Evolutionary conservation across 23 red algal genomes (phyloP), one percentile per base, ranked within the genome.

Genomic region (Gracilaria vermiculophylla): DNA sequence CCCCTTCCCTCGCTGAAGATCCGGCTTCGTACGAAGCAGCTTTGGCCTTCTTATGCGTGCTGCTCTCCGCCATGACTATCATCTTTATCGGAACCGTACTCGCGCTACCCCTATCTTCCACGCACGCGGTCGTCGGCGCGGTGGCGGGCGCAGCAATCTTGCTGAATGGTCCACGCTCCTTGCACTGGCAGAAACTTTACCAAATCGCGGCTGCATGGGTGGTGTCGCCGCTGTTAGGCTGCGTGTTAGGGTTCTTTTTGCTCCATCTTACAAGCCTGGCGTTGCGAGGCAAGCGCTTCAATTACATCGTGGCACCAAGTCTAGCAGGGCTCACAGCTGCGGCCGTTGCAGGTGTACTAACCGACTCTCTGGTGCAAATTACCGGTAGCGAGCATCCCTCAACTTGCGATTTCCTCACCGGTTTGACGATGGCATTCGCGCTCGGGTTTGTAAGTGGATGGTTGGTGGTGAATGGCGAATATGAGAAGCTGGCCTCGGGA

Each of bases 101-200:
- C 17, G 81, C 82, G 13, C 33, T 94, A 43, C 92, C 92, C 10
- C 58, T 94, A 28, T 88, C 82, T 54, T 94, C 92, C 6, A 94
- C 92, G 17, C 92, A 94, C 24, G 85, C 92, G 14, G 92, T 89
- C 15, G 92, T 94, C 45, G 92, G 92, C 31, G 66, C 74, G 1
- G 76, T 94, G 45, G 67, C 80, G 0, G 92, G 92, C 37, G 79
- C 87, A 28, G 92, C 80, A 37, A 32, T 94, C 11, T 41, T 89
- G 21, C 49, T 83, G 45, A 60, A 83, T 9, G 80, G 92, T 78
- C 28, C 78, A 36, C 21, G 42, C 19, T 29, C 53, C 3, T 48
- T 94, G 10, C 48, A 94, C 36, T 80, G 62, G 69, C 37, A 67
- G 36, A 81, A 75, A 35, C 54, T 88, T 17, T 51, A 64, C 28